Evolutionary conservation across 257 asterid species (phyloP), one percentile per base, ranked within the genome.

Genomic region (Fraxinus cuspidata): DNA sequence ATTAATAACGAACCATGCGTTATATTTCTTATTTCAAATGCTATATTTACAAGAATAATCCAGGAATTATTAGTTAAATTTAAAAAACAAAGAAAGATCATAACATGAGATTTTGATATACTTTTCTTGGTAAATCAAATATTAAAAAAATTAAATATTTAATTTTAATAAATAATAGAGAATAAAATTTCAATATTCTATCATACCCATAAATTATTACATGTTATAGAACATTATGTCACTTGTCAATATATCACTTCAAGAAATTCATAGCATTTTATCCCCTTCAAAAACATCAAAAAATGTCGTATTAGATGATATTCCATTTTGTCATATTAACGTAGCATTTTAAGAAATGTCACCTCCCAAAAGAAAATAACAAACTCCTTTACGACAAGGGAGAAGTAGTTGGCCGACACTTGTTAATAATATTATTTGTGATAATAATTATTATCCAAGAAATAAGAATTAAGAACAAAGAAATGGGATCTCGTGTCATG

Each of bases 401-500:
- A 63, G 1, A 25, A 25, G 4, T 10, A 0, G 29, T 63, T 60
- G 31, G 69, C 31, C 18, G 21, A 63, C 34, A 63, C 25, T 27
- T 9, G 13, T 9, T 15, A 60, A 60, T 49, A 51, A 58, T 58
- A 58, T n/a, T 53, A n/a, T 58, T 58, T 58, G 12, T 21, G 15
- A 7, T 21, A 58, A 21, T 21, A 5, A 60, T 60, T 23, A 3
- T 60, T 60, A 7, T 60, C 18, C 4, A 21, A 23, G 32, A 60
- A 25, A 60, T 23, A 60, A 25, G 29, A 23, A 60, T 8, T 23
- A 60, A 23, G 68, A 60, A 21, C 68, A 10, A 23, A 0, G 31
- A 60, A 60, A 60, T 25, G 31, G 76, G 76, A 74, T 70, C 83
- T 80, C 85, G 80, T 80, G 83, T 67, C 51, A 69, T 21, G 58